Evolutionary conservation across 352 stramenopile species (phyloP), one percentile per base, ranked within the genome.

Genomic region (Phytophthora niederhauseri): DNA sequence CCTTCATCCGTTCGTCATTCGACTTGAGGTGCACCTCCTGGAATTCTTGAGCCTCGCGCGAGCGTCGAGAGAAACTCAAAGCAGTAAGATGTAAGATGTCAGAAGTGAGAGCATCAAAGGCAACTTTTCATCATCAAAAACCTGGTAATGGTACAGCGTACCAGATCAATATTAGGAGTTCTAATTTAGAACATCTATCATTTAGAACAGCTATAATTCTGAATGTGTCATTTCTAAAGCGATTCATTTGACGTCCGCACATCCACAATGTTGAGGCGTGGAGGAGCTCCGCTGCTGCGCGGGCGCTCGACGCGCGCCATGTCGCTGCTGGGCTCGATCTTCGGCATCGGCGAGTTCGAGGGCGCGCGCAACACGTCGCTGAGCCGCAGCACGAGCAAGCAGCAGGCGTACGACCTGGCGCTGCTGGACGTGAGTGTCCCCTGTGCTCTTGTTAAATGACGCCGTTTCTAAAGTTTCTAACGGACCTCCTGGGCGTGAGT

Each of bases 261-360:
- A 45, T 17, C 15, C 43, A 62, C 51, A 22, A 70, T 76, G 72
- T 54, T 76, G 19, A 64, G 49, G 4, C 22, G 30, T 4, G 14
- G 58, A 58, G 56, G 24, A 45, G 45, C n/a, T 19, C 45, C 28
- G 60, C 54, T 67, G 31, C 20, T 65, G 31, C 45, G 56, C 19
- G 8, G 58, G 31, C 61, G 54, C 38, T 66, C 61, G 17, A 55
- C 63, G 45, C 78, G 85, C 28, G 75, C 75, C 41, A 80, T 91
- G 78, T 94, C 87, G 30, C 65, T 94, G 7, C 71, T 94, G 31
- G 67, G 84, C 59, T 80, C 82, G 55, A 90, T 94, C 65, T 94
- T 94, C 60, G 85, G 85, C 48, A 94, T 94, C 61, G 85, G 85
- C 51, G 85, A 94, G 73, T 94, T 92, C 64, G 85, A 94, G 60